Evolutionary conservation across 1,284 basidiomycete species (phyloP), one percentile per base, ranked within the genome.

Genomic region (Austroboletus sp.): DNA sequence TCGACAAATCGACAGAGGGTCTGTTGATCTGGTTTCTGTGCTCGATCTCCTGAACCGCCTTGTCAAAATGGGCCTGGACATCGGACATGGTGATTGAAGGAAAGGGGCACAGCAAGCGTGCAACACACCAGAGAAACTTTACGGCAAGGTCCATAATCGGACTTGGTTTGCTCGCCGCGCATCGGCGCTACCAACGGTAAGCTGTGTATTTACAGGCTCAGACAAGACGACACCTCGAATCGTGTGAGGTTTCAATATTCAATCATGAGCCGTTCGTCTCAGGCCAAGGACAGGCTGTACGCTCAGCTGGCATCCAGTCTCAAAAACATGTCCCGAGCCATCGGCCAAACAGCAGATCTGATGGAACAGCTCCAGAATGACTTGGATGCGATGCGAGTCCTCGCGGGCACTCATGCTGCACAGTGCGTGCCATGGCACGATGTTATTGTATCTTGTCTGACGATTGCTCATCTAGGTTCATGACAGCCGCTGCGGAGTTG

Each of bases 11-110:
- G 65, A 91, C 11, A 29, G 13, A 29, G 27, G 21, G 21, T 21
- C 21, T 79, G 46, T 82, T 77, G 32, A 79, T 80, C 12, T 80
- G 63, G 30, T 75, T 70, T n/a, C 72, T 64, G 56, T 78, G 74
- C 57, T 79, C 73, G 53, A 88, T 87, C 70, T 87, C 76, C 55
- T 76, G 76, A 66, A 88, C 82, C 57, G 83, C 85, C 62, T 78
- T 76, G 61, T 83, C 78, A 52, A 89, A 72, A 56, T 86, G 84
- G 11, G 75, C 61, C 58, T 70, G 62, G 8, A 63, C 49, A 50
- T 54, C 72, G 54, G 59, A 67, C 62, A 76, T 76, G 44, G 52
- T 63, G 50, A 27, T 19, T 27, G 23, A 33, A 16, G 31, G 21
- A 29, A 29, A 29, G 27, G 27, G 27, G 27, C 27, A 29, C 27